Base-by-base conservation (phyloP, 2,329 filamentous ascomycete genomes). In the Trichoderma guizhouense region DNA sequence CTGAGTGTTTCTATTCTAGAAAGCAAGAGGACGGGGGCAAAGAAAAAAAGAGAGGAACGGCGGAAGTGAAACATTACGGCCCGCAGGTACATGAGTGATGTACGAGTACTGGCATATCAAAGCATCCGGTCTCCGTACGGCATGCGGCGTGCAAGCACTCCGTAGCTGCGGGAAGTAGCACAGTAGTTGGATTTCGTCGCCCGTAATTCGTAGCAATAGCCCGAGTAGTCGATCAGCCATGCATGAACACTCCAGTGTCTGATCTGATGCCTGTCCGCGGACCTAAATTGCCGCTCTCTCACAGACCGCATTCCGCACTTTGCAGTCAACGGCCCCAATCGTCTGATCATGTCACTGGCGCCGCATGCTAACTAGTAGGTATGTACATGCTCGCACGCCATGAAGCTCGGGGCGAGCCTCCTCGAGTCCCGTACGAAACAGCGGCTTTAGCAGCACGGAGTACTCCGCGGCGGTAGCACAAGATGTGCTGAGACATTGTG, bases 231-330 rank as follows among this genome's bases (percentile, higher is more conserved):
- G 39, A 61, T 51, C 28, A 11, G 24, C 39, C 66, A 12, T 69
- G 66, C 65, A 53, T 61, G 39, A 69, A 60, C 66, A 43, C 39
- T 69, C 39, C 26, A 26, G 32, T 32, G 66, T 43, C 39, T 53
- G 55, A 51, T 34, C 39, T 51, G 55, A 51, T 36, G 34, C 51
- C 65, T n/a, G 65, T 18, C 51, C 53, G 53, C 55, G 28, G 24
- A 32, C 55, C 55, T 32, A 68, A 58, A 28, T 32, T 60, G 36
- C 18, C 12, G 34, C 65, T 47, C 66, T 12, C 53, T 32, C 66
- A 61, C 66, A 61, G 55, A 61, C 66, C 66, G 66, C 66, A 60
- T 61, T 24, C 66, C 66, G 66, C 55, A 28, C 66, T 69, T 34
- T 69, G 66, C 55, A 69, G 53, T 47, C 66, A 51, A n/a, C 57